Conservation (phyloP, 2,329 filamentous ascomycete genomes). For the Chaetomium strumarium region DNA sequence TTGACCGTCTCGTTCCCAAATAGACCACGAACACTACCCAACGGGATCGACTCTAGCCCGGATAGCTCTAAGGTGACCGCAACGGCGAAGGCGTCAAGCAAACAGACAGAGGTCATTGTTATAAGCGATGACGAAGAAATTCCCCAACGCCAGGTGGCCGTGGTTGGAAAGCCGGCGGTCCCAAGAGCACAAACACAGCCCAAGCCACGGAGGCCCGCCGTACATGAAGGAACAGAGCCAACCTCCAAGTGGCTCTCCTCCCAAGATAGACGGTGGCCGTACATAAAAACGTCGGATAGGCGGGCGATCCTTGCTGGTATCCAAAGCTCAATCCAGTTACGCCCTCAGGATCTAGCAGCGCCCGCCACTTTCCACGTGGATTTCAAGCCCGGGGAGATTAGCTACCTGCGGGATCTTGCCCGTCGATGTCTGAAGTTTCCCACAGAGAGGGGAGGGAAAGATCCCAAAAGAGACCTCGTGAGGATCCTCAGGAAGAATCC, state of each 20-base stretch:
- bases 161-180: not conserved
- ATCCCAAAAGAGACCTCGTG: constrained; percentile 15
- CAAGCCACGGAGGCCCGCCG: not conserved
- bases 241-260: constrained; percentile 11
- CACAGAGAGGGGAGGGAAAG: constrained; percentile 8
- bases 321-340: constrained; percentile 13
- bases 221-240: not conserved
- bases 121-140: constrained; percentile 14
- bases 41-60: not conserved
- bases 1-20: not conserved
- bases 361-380: constrained; percentile 39
- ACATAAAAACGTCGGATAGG: constrained; percentile 20
- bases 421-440: constrained; percentile 8
- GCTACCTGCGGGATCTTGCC: constrained; percentile 2
- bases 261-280: constrained; percentile 22
- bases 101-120: constrained; percentile 11
- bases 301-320: constrained; percentile 17
- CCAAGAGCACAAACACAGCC: not conserved
- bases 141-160: not conserved
- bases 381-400: constrained; percentile 37
- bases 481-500: constrained; percentile 17
- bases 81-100: not conserved
- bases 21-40: not conserved
- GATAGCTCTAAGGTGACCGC: not conserved
- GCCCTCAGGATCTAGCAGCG: not conserved